Evolutionary conservation across 305 asterid genomes (phyloP).

Genomic region (Fraxinus dipetala): DNA sequence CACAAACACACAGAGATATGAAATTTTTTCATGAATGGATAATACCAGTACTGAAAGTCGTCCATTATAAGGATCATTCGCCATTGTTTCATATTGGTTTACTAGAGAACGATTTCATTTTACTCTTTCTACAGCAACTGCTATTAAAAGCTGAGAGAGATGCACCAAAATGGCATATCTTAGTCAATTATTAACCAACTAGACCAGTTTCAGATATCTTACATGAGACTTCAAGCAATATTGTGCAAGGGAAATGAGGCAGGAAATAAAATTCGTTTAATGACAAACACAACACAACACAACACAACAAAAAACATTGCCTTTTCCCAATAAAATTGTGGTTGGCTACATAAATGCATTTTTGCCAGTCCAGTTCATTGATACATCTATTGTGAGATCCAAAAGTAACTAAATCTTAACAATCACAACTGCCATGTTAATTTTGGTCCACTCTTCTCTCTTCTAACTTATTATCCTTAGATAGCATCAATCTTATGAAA

Average conservation of each 20-base stretch:
- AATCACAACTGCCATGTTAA: not conserved
- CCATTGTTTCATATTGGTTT: not conserved
- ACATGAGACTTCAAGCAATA: not conserved
- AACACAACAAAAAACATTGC: not conserved
- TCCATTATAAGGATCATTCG: not conserved
- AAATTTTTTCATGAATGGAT: not conserved
- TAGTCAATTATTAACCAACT: not conserved
- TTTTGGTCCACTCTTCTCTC: not conserved
- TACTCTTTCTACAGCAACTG: not conserved
- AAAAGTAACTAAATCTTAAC: not conserved
- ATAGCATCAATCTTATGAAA: not conserved
- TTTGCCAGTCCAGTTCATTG: not conserved
- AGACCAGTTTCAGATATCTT: not conserved
- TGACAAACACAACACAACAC: not conserved
- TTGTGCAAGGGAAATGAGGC: not conserved
- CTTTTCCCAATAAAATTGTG: not conserved
- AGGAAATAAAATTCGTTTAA: not conserved
- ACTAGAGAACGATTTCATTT: not conserved
- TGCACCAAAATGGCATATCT: not conserved
- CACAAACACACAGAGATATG: not conserved
- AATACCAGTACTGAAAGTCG: not conserved
- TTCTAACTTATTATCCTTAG: not conserved
- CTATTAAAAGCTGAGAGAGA: not conserved
- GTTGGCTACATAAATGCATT: not conserved
- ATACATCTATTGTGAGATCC: not conserved